Conservation (phyloP, 768 basidiomycete genomes). For the Tulasnella calospora region DNA sequence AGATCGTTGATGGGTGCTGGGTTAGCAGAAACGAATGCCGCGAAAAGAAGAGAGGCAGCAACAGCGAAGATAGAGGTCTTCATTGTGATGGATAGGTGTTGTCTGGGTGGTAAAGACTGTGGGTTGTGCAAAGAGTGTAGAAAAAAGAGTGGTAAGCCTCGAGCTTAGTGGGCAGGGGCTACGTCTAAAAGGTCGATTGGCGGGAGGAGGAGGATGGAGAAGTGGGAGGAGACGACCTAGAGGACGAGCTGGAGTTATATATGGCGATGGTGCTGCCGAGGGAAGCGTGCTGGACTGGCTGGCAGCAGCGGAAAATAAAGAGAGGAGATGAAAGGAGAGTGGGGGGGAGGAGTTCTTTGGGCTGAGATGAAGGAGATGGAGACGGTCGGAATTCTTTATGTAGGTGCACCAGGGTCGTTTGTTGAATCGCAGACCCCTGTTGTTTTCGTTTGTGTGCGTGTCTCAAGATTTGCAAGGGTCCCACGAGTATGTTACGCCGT, state of each 20-base stretch:
- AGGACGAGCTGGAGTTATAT: neutral
- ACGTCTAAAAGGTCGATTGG: neutral
- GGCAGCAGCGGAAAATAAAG: neutral
- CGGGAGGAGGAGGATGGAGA: neutral
- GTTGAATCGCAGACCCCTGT: neutral
- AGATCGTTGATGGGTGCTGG: neutral
- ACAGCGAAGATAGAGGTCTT: constrained; percentile 10
- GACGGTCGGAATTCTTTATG: neutral
- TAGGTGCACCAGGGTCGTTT: neutral
- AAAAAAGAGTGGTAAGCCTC: constrained; percentile 12
- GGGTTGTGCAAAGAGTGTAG: neutral
- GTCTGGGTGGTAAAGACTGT: neutral
- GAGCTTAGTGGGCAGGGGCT: constrained; percentile 1
- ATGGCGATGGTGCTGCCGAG: neutral
- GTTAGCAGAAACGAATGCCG: neutral
- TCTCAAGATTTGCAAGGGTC: constrained; percentile 6
- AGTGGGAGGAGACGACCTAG: neutral
- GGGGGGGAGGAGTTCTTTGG: constrained; percentile 1
- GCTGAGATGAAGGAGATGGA: neutral
- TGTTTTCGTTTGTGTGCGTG: neutral
- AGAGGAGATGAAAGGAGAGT: constrained; percentile 7
- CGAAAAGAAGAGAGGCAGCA: neutral
- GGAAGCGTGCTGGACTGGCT: neutral
- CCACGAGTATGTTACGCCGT: neutral
- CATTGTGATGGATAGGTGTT: neutral